Conservation (phyloP, 2,329 filamentous ascomycete species). For the Didymosphaeria variabile region DNA sequence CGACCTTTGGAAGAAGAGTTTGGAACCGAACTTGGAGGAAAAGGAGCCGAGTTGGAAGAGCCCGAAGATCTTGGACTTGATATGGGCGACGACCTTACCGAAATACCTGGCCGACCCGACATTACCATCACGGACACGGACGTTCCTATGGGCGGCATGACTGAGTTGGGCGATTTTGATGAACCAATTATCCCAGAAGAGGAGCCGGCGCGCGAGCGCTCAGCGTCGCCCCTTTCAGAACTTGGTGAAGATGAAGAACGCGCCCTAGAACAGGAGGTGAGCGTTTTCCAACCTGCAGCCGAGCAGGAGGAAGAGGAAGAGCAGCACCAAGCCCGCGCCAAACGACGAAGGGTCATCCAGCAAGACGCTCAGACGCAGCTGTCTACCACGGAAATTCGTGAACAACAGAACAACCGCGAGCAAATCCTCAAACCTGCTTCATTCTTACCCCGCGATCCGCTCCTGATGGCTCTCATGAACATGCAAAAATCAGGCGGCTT, state of each 20-base stretch:
- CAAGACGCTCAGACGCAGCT: slow-evolving; percentile 85
- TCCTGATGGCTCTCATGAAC: slow-evolving; percentile 85
- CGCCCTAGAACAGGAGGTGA: slow-evolving; percentile 72
- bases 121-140: slow-evolving; percentile 48
- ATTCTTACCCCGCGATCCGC: slow-evolving; percentile 87
- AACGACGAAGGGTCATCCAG: slow-evolving; percentile 82
- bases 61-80: slow-evolving; percentile 62
- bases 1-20: slow-evolving; percentile 45
- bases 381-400: slow-evolving; percentile 79
- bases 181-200: slow-evolving; percentile 52
- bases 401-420: slow-evolving; percentile 84
- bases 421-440: slow-evolving; percentile 84
- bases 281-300: slow-evolving; percentile 39
- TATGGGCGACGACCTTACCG: slow-evolving; percentile 46
- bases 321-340: slow-evolving; percentile 74
- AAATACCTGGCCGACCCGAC: slow-evolving; percentile 33
- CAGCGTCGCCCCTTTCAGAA: slow-evolving; percentile 64
- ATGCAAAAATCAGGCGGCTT: slow-evolving; percentile 93
- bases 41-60: slow-evolving; percentile 53
- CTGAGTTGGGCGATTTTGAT: slow-evolving; percentile 55
- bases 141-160: slow-evolving; percentile 56
- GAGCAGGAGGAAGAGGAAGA: slow-evolving; percentile 63
- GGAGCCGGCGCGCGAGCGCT: slow-evolving; percentile 59
- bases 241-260: slow-evolving; percentile 61
- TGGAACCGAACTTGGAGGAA: slow-evolving; percentile 54